phyloP scores from a whole-genome alignment of 768 basidiomycete species.

The Gyrodon lividus region DNA sequence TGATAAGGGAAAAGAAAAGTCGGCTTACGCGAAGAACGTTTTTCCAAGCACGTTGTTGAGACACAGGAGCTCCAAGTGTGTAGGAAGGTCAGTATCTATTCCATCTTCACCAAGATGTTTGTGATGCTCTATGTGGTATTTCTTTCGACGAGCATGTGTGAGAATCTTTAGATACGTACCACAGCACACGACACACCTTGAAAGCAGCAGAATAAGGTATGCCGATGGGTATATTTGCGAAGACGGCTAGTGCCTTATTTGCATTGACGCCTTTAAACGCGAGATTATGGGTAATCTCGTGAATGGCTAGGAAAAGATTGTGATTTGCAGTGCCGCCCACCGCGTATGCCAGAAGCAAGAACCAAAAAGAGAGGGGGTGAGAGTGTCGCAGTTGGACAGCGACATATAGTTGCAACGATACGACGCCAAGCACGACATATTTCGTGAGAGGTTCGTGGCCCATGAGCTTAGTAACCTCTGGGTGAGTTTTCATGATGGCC shows the following conservation, averaged over 20 bases:
- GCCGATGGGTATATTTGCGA: slow-evolving; percentile 91
- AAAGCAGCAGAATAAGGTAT: slow-evolving; percentile 95
- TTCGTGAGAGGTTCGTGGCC: slow-evolving; percentile 91
- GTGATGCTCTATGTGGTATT: slow-evolving; percentile 95
- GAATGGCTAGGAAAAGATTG: slow-evolving; percentile 96
- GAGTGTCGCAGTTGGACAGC: slow-evolving; percentile 69
- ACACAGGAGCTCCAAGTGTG: slow-evolving; percentile 75
- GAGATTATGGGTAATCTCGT: slow-evolving; percentile 98
- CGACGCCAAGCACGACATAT: slow-evolving; percentile 83
- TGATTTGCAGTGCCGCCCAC: slow-evolving; percentile 97
- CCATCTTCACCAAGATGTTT: slow-evolving; percentile 95
- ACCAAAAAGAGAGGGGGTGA: slow-evolving; percentile 65
- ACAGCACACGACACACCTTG: slow-evolving; percentile 55
- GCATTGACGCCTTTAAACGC: slow-evolving; percentile 80
- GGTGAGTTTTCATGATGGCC: slow-evolving; percentile 92
- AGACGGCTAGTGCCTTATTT: slow-evolving; percentile 87
- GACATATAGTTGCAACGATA: slow-evolving; percentile 65
- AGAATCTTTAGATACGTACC: neutral
- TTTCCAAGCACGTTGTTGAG: slow-evolving; percentile 97
- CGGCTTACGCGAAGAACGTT: slow-evolving; percentile 90
- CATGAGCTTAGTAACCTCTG: slow-evolving; percentile 96
- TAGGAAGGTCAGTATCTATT: slow-evolving; percentile 93
- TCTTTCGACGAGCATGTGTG: slow-evolving; percentile 38
- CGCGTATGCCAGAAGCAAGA: slow-evolving; percentile 75
- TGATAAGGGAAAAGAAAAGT: neutral